phyloP scores from a whole-genome alignment of 2,329 filamentous ascomycete genomes.

The Pezicula carpinea region DNA sequence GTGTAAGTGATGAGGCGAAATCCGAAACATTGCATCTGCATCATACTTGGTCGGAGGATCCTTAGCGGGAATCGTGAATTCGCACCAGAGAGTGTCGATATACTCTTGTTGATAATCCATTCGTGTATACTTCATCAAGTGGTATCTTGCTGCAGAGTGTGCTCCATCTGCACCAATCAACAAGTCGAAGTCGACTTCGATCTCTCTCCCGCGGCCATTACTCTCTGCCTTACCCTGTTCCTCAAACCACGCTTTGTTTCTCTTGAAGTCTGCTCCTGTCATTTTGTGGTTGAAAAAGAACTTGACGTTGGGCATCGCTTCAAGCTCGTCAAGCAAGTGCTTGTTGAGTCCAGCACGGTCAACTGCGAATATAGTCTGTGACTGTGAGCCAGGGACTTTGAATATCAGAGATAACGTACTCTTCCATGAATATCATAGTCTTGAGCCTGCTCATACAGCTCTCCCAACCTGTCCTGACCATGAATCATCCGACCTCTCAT shows the following conservation, averaged over 20 bases:
- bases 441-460: slow-evolving; percentile 74
- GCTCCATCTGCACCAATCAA: slow-evolving; percentile 94
- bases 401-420: slow-evolving; percentile 44
- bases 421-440: slow-evolving; percentile 85
- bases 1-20: slow-evolving; percentile 90
- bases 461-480: slow-evolving; percentile 56
- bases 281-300: slow-evolving; percentile 93
- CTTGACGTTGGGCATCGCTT: slow-evolving; percentile 80
- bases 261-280: slow-evolving; percentile 79
- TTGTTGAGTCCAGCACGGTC: slow-evolving; percentile 83
- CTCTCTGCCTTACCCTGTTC: slow-evolving; percentile 16
- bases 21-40: slow-evolving; percentile 55
- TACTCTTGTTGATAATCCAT: slow-evolving; percentile 94
- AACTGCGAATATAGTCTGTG: slow-evolving; percentile 75
- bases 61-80: slow-evolving; percentile 73
- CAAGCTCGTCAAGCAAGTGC: slow-evolving; percentile 76
- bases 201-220: slow-evolving; percentile 45
- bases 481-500: slow-evolving; percentile 99
- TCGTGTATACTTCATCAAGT: slow-evolving; percentile 90
- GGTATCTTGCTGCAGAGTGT: slow-evolving; percentile 84
- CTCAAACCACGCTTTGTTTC: slow-evolving; percentile 85
- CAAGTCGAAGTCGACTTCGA: slow-evolving; percentile 84
- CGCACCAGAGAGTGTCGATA: slow-evolving; percentile 96
- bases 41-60: slow-evolving; percentile 24
- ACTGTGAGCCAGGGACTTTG: slow-evolving; percentile 1